These are phyloP conservation scores for Populus davidiana DNA, from an alignment of 345 rosid species.

Conservation along the genomic window DNA sequence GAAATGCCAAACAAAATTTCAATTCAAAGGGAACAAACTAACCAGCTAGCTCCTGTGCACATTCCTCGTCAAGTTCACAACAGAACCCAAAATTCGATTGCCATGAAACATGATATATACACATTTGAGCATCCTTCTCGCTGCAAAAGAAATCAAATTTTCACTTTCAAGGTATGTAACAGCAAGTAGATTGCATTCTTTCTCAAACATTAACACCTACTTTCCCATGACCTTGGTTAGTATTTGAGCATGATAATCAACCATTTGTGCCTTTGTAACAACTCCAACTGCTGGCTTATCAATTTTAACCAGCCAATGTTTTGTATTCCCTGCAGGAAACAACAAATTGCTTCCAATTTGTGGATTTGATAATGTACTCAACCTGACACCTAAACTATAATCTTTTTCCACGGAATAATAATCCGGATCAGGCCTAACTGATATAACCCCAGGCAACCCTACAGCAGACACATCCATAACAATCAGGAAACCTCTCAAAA, in stretches of 20 bases:
- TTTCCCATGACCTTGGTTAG: slow-evolving; percentile 69
- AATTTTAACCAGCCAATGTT: slow-evolving; percentile 70
- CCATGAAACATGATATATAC: slow-evolving; percentile 89
- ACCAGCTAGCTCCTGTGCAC: slow-evolving; percentile 73
- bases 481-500: background rate
- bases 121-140: slow-evolving; percentile 87
- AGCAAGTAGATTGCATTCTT: background rate
- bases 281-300: slow-evolving; percentile 71
- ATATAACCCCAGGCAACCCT: slow-evolving; percentile 71
- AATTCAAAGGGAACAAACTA: slow-evolving; percentile 15
- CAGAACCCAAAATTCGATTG: slow-evolving; percentile 69
- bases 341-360: slow-evolving; percentile 34
- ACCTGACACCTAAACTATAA: slow-evolving; percentile 25
- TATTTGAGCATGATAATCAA: slow-evolving; percentile 69
- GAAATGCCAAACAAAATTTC: slow-evolving; percentile 8
- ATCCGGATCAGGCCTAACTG: slow-evolving; percentile 59
- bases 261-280: slow-evolving; percentile 92
- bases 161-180: background rate
- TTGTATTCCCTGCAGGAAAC: slow-evolving; percentile 58
- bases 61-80: slow-evolving; percentile 75
- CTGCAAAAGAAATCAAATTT: slow-evolving; percentile 35
- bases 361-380: slow-evolving; percentile 8
- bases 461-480: slow-evolving; percentile 12
- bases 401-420: slow-evolving; percentile 43
- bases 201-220: slow-evolving; percentile 39